Conservation (phyloP, 2,329 filamentous ascomycete species). For the Endoconidiophora laricicola region DNA sequence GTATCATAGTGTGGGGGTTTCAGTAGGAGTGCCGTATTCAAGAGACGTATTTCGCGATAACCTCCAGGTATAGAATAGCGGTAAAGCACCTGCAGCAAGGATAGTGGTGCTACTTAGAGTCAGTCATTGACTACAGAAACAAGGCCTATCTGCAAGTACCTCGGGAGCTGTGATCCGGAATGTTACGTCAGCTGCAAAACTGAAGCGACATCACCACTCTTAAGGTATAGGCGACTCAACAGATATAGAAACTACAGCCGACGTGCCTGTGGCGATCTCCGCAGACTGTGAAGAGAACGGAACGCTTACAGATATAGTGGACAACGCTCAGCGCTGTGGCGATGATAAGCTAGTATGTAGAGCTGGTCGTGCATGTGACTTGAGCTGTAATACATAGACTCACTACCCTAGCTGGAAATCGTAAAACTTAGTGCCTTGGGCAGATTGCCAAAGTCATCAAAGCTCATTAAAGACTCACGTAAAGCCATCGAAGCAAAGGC, state of each 20-base stretch:
- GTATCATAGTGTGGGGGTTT: no score
- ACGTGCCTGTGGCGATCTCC: background rate
- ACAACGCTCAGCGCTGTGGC: background rate
- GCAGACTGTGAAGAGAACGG: background rate
- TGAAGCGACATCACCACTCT: background rate
- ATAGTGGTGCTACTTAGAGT: background rate
- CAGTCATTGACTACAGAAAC: background rate
- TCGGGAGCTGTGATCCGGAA: background rate
- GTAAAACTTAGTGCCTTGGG: background rate
- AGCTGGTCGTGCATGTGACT: background rate
- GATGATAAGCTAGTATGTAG: background rate
- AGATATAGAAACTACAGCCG: background rate
- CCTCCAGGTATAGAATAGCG: background rate
- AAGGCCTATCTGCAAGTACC: background rate
- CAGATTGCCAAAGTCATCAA: background rate
- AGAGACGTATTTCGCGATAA: no score
- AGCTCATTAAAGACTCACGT: background rate
- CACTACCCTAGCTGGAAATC: background rate
- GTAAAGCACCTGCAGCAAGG: background rate
- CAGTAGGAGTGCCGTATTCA: no score
- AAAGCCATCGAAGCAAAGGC: constrained; percentile 5
- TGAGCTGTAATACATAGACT: background rate
- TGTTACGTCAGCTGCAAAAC: background rate
- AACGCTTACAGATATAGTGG: background rate
- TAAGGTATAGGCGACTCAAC: background rate